Evolutionary conservation across 2,329 filamentous ascomycete species (phyloP), one percentile per base, ranked within the genome.

Genomic region (Blastomyces gilchristii): DNA sequence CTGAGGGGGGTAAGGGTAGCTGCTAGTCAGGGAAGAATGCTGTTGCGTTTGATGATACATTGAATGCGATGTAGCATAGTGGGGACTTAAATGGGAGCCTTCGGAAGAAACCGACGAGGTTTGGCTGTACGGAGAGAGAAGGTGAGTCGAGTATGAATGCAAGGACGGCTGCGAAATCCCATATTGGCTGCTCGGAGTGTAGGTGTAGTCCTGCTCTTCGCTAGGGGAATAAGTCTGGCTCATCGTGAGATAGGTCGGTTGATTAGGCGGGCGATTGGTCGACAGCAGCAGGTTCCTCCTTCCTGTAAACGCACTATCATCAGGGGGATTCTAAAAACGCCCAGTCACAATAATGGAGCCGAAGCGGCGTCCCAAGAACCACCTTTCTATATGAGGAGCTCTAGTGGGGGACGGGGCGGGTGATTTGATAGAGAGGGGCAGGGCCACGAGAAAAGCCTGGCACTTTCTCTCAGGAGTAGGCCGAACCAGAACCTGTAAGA

Each of bases 111-210:
- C 65, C 31, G 65, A 67, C 16, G 73, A 54, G 18, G 43, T 67
- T 52, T 74, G 75, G 53, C 66, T 71, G 64, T 75, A 76, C 12
- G 73, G 70, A 25, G 76, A 67, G 31, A 71, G 70, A 62, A 75
- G 74, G 34, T 75, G 72, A 54, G 71, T 62, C 45, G 73, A 68
- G 64, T 78, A 79, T 18, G 75, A 68, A 64, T 74, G 69, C 73
- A 76, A 61, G 70, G 70, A 63, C 68, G 74, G 56, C 37, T 67
- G 66, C 37, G 69, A 66, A 45, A 69, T 59, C 52, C 66, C 66
- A 67, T 71, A 71, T 58, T 67, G 69, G 62, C 65, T 61, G 60
- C 65, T 67, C 63, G 66, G 64, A 63, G 66, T 65, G 62, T 66
- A 67, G 31, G 65, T 65, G 63, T 71, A 71, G 63, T 65, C 68